Base-by-base conservation (phyloP, 1,284 basidiomycete genomes). In the Fomitopsis betulina region DNA sequence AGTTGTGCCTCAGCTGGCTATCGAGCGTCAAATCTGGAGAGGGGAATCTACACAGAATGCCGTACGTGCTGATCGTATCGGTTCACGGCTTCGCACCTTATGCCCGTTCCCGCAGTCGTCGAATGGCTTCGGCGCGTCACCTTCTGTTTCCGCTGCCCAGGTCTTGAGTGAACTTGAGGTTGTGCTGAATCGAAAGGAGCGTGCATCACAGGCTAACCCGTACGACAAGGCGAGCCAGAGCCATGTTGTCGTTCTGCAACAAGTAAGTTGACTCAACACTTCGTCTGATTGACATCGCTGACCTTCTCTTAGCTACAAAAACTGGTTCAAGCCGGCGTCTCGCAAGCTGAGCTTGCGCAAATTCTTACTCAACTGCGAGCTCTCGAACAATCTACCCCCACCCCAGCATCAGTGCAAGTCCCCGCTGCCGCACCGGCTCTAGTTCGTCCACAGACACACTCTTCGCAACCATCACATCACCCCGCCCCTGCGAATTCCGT, bases 121-220 rank as follows among this genome's bases (percentile, higher is more conserved):
- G 2, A 59, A 59, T 49, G 55, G 60, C 39, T 47, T 61, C 35
- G 60, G 63, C 6, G 62, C 53, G 7, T 43, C 78, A 9, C 70
- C 74, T 19, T 75, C 80, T 60, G 79, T 89, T 50, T 85, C 87
- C 10, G 85, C 85, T 69, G 76, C 81, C 2, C 91, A 93, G 71
- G 91, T 93, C 15, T 76, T 93, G 3, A 87, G 86, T 58, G 91
- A 93, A 70, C 76, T 93, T 5, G 89, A 93, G 64, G 90, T 88
- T 56, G 85, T 86, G 7, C 75, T 93, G 30, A 82, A 84, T 58
- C 86, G 90, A 69, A 90, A 91, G 68, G 85, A 92, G 66, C 85
- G 88, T 9, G 72, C 77, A 13, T 62, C 88, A 3, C 85, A 87
- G 65, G 59, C 74, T 1, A 90, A 89, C 62, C 87, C 85, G 0